phyloP scores from a whole-genome alignment of 2,329 filamentous ascomycete genomes.

The Xylaria digitata region DNA sequence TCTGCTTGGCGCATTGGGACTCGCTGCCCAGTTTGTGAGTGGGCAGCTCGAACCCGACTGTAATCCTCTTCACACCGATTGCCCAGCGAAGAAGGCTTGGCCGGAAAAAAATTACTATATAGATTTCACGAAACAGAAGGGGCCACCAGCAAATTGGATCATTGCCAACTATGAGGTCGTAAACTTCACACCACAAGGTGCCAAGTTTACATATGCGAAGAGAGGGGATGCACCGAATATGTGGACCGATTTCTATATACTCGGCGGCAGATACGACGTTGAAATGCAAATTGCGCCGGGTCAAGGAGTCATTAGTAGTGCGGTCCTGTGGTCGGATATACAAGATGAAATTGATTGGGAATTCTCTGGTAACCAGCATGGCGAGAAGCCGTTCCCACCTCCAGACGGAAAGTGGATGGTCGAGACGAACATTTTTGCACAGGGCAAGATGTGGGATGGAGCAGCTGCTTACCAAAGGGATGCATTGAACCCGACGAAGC shows the following conservation, averaged over 20 bases:
- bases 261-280: conserved; percentile 50
- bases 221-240: conserved; percentile 48
- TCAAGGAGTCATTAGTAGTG: conserved; percentile 47
- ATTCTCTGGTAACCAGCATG: conserved; percentile 50
- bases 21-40: conserved; percentile 40
- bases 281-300: conserved; percentile 50
- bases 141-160: conserved; percentile 43
- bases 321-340: conserved; percentile 48
- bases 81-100: conserved; percentile 47
- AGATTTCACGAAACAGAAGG: conserved; percentile 49
- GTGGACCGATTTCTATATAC: conserved; percentile 51
- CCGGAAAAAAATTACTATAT: conserved; percentile 46
- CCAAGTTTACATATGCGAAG: conserved; percentile 48
- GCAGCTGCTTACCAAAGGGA: conserved; percentile 47
- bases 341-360: conserved; percentile 51
- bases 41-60: conserved; percentile 49
- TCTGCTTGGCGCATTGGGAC: conserved; percentile 43
- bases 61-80: conserved; percentile 46
- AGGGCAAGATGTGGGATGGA: conserved; percentile 50
- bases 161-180: conserved; percentile 45
- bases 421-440: conserved; percentile 46
- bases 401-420: conserved; percentile 45
- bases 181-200: conserved; percentile 46
- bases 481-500: conserved; percentile 44
- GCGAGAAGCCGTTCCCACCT: conserved; percentile 48